These are phyloP conservation scores for Fusarium nanum DNA, from an alignment of 2,329 filamentous ascomycete species.

Conservation along the genomic window DNA sequence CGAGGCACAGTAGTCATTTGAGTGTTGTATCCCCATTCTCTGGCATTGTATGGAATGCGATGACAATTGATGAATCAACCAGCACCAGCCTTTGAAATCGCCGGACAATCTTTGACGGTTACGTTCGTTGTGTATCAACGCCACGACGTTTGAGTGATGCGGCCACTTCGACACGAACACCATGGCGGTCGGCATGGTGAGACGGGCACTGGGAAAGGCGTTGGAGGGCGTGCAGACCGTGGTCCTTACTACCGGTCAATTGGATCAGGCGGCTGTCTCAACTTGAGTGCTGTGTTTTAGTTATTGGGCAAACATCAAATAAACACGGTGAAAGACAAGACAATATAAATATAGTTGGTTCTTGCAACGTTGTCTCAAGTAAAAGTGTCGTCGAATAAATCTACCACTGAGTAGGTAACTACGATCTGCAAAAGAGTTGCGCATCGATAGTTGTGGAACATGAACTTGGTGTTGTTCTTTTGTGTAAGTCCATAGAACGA, in stretches of 20 bases:
- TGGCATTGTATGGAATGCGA: neutral
- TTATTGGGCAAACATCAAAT: neutral
- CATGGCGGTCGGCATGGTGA: slow-evolving; percentile 4
- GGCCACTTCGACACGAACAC: neutral
- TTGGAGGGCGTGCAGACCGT: slow-evolving; percentile 16
- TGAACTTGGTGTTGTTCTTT: neutral
- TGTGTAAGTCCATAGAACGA: neutral
- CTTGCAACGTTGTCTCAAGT: neutral
- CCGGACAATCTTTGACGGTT: neutral
- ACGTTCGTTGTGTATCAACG: neutral
- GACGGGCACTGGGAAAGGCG: slow-evolving; percentile 19
- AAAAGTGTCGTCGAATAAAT: neutral
- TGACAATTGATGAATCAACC: neutral
- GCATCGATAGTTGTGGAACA: neutral
- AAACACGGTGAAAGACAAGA: neutral
- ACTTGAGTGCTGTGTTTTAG: neutral
- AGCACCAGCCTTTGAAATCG: neutral
- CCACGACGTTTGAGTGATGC: slow-evolving; percentile 1
- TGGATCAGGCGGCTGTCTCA: slow-evolving; percentile 23
- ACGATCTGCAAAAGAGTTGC: neutral
- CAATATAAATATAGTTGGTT: neutral
- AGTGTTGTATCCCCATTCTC: neutral
- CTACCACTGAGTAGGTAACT: neutral
- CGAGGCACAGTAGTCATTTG: slow-evolving; percentile 2
- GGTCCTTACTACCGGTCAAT: slow-evolving; percentile 5